These are phyloP conservation scores for Paecilomyces formosus DNA, from an alignment of 2,329 filamentous ascomycete species.

Conservation along the genomic window DNA sequence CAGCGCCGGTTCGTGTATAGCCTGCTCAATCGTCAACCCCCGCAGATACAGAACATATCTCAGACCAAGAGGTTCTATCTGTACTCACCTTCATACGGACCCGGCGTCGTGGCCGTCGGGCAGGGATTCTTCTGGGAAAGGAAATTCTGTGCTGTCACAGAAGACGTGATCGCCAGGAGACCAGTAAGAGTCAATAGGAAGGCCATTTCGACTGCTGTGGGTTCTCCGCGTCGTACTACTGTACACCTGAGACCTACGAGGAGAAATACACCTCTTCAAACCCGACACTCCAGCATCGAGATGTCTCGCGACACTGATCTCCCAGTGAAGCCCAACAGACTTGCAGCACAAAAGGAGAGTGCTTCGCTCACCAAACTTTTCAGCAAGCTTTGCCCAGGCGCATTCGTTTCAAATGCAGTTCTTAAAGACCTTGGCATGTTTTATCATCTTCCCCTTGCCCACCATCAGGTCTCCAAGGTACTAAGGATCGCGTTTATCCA, in stretches of 20 bases:
- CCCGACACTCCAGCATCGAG: neutral
- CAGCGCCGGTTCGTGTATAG: slow-evolving; percentile 50
- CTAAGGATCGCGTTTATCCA: neutral
- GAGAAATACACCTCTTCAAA: neutral
- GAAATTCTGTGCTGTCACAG: neutral
- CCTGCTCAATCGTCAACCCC: neutral
- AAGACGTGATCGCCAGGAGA: neutral
- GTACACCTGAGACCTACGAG: neutral
- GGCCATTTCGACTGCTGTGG: neutral
- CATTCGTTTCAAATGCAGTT: neutral
- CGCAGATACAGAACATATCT: neutral
- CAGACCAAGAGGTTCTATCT: neutral
- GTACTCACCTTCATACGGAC: neutral
- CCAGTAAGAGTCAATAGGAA: neutral
- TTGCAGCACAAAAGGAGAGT: neutral
- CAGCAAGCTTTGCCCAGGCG: neutral
- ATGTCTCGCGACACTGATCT: neutral
- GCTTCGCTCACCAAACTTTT: neutral
- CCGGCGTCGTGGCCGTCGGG: neutral
- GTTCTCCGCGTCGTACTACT: neutral
- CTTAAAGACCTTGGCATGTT: neutral
- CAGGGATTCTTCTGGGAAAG: neutral
- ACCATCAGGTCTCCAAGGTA: neutral
- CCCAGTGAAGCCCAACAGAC: neutral
- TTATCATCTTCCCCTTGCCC: neutral